phyloP scores from a whole-genome alignment of 1,284 basidiomycete species.

The Leccinum solheimii region DNA sequence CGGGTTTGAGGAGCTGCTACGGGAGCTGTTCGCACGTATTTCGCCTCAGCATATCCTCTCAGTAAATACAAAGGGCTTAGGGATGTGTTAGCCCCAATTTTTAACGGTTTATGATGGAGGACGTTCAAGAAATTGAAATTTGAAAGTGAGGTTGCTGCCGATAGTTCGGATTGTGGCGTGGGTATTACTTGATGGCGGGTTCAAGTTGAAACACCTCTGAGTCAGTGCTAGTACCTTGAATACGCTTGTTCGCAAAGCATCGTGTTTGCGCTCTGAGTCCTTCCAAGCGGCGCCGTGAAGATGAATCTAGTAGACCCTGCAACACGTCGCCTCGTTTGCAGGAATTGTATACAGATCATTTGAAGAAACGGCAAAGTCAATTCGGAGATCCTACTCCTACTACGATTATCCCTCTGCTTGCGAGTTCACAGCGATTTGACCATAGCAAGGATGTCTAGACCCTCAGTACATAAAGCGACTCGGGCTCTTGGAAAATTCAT shows the following conservation, averaged over 20 bases:
- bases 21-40: too few species aligned
- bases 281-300: slow-evolving; percentile 69
- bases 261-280: slow-evolving; percentile 75
- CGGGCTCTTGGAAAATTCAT: slow-evolving; percentile 69
- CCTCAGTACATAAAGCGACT: slow-evolving; percentile 66
- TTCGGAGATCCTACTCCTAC: slow-evolving; percentile 48
- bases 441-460: slow-evolving; percentile 81
- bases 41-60: too few species aligned
- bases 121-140: too few species aligned
- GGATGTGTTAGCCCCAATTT: too few species aligned
- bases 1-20: too few species aligned
- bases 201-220: too few species aligned
- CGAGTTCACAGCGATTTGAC: slow-evolving; percentile 72
- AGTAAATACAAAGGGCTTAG: too few species aligned
- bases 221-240: too few species aligned
- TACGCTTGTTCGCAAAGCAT: slow-evolving; percentile 32
- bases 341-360: slow-evolving; percentile 67
- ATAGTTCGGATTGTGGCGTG: too few species aligned
- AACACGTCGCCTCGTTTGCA: slow-evolving; percentile 78
- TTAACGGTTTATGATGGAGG: too few species aligned
- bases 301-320: slow-evolving; percentile 92
- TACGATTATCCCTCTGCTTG: slow-evolving; percentile 56
- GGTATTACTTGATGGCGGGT: too few species aligned
- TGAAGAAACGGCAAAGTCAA: slow-evolving; percentile 45
- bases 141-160: too few species aligned